Evolutionary conservation across 2,329 filamentous ascomycete genomes (phyloP).

Genomic region (Exophiala xenobiotica): DNA sequence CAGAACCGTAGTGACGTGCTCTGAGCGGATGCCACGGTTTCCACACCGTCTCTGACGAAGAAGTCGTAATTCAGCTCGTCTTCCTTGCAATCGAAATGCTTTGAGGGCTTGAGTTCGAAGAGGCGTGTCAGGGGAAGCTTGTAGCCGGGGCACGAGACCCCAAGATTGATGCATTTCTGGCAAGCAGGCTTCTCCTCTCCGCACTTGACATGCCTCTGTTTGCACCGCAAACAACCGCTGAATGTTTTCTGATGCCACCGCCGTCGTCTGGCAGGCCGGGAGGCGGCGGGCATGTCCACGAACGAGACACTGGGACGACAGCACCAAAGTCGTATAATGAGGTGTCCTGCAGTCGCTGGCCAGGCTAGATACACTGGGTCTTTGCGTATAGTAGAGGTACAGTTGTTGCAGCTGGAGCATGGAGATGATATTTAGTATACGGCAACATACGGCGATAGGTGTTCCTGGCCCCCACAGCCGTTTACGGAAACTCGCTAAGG

Average conservation of each 20-base stretch:
- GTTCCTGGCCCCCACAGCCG: no score
- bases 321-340: no score
- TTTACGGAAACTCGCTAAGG: no score
- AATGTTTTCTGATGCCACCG: slow-evolving; percentile 2
- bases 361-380: no score
- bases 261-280: slow-evolving; percentile 42
- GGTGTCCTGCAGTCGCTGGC: no score
- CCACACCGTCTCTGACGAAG: background rate
- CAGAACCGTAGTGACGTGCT: background rate
- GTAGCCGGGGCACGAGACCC: background rate
- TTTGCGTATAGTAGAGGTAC: no score
- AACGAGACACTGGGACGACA: no score
- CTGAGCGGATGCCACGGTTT: background rate
- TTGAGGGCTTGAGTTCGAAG: background rate
- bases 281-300: slow-evolving; percentile 41
- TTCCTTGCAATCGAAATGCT: background rate
- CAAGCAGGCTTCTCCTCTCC: background rate
- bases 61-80: background rate
- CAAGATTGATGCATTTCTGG: background rate
- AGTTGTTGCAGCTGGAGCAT: no score
- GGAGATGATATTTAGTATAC: no score
- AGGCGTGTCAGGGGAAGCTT: background rate
- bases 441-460: no score
- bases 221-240: slow-evolving; percentile 2
- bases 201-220: slow-evolving; percentile 4